Evolutionary conservation across 2,329 filamentous ascomycete species (phyloP).

Genomic region (Zymoseptoria ardabiliae): DNA sequence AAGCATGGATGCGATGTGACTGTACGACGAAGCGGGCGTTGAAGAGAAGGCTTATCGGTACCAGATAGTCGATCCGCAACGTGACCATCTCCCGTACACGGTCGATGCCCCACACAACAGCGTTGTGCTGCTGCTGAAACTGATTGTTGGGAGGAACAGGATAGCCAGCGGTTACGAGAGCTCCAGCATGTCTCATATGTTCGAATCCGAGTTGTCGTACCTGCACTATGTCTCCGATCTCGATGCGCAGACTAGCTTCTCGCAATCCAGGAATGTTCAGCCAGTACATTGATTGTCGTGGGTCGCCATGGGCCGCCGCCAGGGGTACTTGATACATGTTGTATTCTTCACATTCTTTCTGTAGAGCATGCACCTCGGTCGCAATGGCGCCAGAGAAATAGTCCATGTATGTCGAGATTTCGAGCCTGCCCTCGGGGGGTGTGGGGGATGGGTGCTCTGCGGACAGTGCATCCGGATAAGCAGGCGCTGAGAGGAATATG

Average conservation of each 20-base stretch:
- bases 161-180: neutral
- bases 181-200: slow-evolving; percentile 2
- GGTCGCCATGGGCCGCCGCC: slow-evolving; percentile 5
- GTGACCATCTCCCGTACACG: slow-evolving; percentile 14
- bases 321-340: slow-evolving; percentile 14
- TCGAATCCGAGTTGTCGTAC: slow-evolving; percentile 18
- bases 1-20: slow-evolving; percentile 7
- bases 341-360: slow-evolving; percentile 17
- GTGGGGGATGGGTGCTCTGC: neutral
- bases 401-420: slow-evolving; percentile 2
- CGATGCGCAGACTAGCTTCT: slow-evolving; percentile 16
- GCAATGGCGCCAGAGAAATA: slow-evolving; percentile 11
- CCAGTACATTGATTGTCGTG: slow-evolving; percentile 7
- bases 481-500: slow-evolving; percentile 1
- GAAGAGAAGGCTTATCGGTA: slow-evolving; percentile 11
- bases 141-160: neutral
- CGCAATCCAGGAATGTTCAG: slow-evolving; percentile 20
- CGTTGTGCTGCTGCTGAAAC: slow-evolving; percentile 12
- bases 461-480: neutral
- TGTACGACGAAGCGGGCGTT: slow-evolving; percentile 20
- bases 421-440: neutral
- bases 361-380: slow-evolving; percentile 10
- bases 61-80: slow-evolving; percentile 14
- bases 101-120: slow-evolving; percentile 21
- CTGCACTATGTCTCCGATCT: slow-evolving; percentile 19